A percentile compares a stretch with the other conserved stretches of the same genome.
These are phyloP conservation scores for Rhodotorula glutinis DNA, from an alignment of 1,284 basidiomycete genomes.

Conservation along the genomic window DNA sequence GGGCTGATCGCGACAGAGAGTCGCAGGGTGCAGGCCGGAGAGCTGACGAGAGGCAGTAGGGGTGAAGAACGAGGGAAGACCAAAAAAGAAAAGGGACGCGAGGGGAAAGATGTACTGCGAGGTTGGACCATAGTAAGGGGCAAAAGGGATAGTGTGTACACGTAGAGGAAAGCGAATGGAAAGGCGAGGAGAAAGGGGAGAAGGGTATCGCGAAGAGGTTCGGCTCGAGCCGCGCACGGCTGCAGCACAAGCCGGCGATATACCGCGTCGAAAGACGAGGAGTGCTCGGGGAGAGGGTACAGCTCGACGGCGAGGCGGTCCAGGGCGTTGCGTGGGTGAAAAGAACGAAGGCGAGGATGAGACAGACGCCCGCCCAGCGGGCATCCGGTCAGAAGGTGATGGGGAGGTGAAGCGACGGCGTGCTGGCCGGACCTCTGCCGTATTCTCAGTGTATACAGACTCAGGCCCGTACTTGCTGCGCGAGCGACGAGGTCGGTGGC, in stretches of 20 bases:
- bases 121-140: not conserved
- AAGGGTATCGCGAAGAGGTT: not conserved
- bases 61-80: not conserved
- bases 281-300: not conserved
- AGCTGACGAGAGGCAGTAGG: too few species aligned
- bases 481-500: constrained; percentile 23
- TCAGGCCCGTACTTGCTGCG: constrained; percentile 6
- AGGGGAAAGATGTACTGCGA: not conserved
- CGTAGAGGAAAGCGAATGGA: not conserved
- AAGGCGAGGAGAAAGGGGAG: not conserved
- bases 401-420: too few species aligned
- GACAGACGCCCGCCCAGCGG: not conserved
- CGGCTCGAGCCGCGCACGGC: too few species aligned
- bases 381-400: too few species aligned
- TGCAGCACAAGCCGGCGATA: too few species aligned
- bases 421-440: too few species aligned
- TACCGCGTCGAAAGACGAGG: not conserved
- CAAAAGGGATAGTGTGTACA: too few species aligned
- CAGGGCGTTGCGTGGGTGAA: not conserved
- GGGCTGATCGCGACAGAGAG: too few species aligned
- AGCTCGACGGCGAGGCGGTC: too few species aligned
- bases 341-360: not conserved
- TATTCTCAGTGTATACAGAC: too few species aligned
- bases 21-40: too few species aligned
- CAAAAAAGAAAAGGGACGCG: not conserved